Conservation (phyloP, 2,329 filamentous ascomycete species). For the Cladosporium sp. region DNA sequence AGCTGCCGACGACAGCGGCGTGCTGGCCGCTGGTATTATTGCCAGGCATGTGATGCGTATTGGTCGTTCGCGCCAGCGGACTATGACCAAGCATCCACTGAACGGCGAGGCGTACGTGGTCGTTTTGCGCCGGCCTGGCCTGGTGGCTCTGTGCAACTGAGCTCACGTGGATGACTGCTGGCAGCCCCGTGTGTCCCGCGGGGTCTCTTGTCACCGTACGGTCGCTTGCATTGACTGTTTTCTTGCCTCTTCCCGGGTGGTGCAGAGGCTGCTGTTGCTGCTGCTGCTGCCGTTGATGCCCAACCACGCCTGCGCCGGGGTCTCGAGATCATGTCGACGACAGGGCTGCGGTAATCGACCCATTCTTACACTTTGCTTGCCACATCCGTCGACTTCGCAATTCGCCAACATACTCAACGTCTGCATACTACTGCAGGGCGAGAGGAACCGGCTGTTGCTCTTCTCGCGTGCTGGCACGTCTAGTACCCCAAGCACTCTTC, state of each 20-base stretch:
- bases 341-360: background rate
- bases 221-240: constrained; percentile 4
- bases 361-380: background rate
- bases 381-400: background rate
- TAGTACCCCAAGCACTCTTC: background rate
- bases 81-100: background rate
- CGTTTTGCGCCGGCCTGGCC: background rate
- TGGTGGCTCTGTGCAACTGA: constrained; percentile 8
- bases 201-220: background rate
- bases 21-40: background rate
- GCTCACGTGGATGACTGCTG: constrained; percentile 7
- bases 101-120: background rate
- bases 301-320: background rate
- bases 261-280: background rate
- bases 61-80: background rate
- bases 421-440: background rate
- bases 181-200: background rate
- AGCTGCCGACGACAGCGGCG: background rate
- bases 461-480: background rate
- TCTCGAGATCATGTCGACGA: too few relatives aligned
- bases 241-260: background rate
- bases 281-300: constrained; percentile 6
- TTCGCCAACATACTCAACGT: background rate
- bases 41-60: background rate
- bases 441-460: background rate